Evolutionary conservation across 2,329 filamentous ascomycete species (phyloP).

Genomic region (Aspergillus jensenii): DNA sequence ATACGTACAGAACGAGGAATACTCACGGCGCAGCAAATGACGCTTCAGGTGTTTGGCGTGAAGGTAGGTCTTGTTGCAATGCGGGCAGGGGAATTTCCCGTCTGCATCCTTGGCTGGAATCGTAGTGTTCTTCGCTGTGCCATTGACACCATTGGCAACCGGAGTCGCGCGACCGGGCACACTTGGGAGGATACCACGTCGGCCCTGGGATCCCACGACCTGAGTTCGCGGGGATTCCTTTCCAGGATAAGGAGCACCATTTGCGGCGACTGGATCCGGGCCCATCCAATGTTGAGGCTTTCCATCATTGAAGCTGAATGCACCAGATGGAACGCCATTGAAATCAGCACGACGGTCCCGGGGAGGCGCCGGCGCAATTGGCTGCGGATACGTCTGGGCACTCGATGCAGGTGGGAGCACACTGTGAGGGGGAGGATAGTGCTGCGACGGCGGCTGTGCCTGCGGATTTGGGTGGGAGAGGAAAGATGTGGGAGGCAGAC

Average conservation of each 20-base stretch:
- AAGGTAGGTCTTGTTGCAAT: conserved; percentile 97
- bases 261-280: conserved; percentile 39
- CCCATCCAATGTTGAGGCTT: conserved; percentile 54
- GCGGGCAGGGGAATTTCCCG: conserved; percentile 95
- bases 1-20: neutral
- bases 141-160: conserved; percentile 61
- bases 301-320: conserved; percentile 59
- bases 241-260: conserved; percentile 39
- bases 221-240: conserved; percentile 62
- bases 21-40: conserved; percentile 93
- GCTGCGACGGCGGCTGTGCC: conserved; percentile 39
- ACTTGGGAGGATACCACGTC: conserved; percentile 86
- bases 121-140: conserved; percentile 71
- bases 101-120: conserved; percentile 95
- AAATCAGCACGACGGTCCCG: conserved; percentile 52
- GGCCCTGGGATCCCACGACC: conserved; percentile 91
- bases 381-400: conserved; percentile 69
- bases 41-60: conserved; percentile 97
- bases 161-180: conserved; percentile 82
- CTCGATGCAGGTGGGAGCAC: conserved; percentile 69
- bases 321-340: conserved; percentile 70
- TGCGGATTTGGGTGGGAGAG: conserved; percentile 42
- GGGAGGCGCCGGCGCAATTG: conserved; percentile 70
- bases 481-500: conserved; percentile 44
- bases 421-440: conserved; percentile 40